Base-by-base conservation (phyloP, 345 rosid species). In the Triadica sebifera region DNA sequence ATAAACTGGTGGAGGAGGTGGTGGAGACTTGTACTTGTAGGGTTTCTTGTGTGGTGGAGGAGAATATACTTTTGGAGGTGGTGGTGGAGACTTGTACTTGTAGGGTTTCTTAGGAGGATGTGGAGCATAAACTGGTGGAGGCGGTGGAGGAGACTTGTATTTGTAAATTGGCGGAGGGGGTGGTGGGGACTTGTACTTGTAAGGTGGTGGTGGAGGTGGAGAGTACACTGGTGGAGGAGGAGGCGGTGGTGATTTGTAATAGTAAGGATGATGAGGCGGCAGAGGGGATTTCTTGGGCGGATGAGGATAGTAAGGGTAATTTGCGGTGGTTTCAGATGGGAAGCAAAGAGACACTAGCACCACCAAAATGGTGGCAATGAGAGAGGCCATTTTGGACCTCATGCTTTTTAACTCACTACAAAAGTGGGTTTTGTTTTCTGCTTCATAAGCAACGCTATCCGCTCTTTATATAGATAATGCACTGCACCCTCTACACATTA, bases 391-490 rank as follows among this genome's bases (percentile, higher is more conserved):
- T 65, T 82, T 69, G 61, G 87, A 83, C 76, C 86, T 83, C 87
- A 87, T 91, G 59, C 61, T 72, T 34, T 45, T 15, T 62, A 16
- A 55, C 67, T 69, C 46, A 37, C 66, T 29, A 37, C 47, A 43
- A 11, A 29, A 63, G 59, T 65, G 73, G 79, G 74, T 78, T 68
- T 74, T 76, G 9, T 66, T 70, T 73, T 77, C 12, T 80, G 86
- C 83, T 79, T 77, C 75, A 80, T 12, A 24, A 49, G 4, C 59
- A 72, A 25, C n/a, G 60, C 80, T 34, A 76, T 13, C 22, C 20
- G 4, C 70, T 72, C 91, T 80, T 89, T 92, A 87, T 90, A 92
- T 87, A 90, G 90, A 74, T 81, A 81, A 69, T 41, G 50, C 8
- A 53, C 9, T 75, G 85, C 25, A 79, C 80, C 52, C 50, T 63